Evolutionary conservation across 2,329 filamentous ascomycete genomes (phyloP), one percentile per base, ranked within the genome.

Genomic region (Cladosporium halotolerans): DNA sequence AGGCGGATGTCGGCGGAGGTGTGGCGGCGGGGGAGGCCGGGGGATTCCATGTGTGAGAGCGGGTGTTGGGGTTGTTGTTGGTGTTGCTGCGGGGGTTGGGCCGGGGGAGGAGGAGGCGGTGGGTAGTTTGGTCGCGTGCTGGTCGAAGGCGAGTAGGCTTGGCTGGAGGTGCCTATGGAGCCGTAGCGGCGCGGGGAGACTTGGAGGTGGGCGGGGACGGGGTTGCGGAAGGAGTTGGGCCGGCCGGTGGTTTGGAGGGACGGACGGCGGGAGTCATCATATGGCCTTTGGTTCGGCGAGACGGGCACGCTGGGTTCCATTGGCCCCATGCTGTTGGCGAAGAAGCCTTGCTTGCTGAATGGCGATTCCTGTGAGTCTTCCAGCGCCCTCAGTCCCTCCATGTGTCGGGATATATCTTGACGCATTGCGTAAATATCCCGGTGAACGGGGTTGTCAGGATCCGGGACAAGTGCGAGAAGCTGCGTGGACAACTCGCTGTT

Each of bases 1-100:
- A 74, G 86, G 50, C 93, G 85, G 62, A 99, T 97, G 68, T 99
- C 93, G 55, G 93, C 93, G 38, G 91, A 92, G 1, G 93, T 99
- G 71, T 99, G 93, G 57, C 92, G 83, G 58, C 92, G 84, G 42
- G 84, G 81, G 44, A 96, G 77, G 63, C 83, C 90, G 1, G 80
- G 78, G 36, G 81, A 81, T 16, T 75, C 72, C 54, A 76, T 76
- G 51, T 73, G 75, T n/a, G 79, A 76, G 34, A 81, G 72, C 14
- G 81, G 81, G 65, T 83, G 81, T 34, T 84, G 82, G 33, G 82
- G 80, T 23, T 80, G 77, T 3, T 16, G 32, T 44, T 51, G 48
- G 61, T 84, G 78, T 32, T 82, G 57, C 16, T 33, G 77, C 36
- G 56, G 60, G 38, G 59, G 58, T 54, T 81, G 76, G 14, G 85